phyloP scores from a whole-genome alignment of 768 basidiomycete genomes.

The Tricholoma saponaceum region DNA sequence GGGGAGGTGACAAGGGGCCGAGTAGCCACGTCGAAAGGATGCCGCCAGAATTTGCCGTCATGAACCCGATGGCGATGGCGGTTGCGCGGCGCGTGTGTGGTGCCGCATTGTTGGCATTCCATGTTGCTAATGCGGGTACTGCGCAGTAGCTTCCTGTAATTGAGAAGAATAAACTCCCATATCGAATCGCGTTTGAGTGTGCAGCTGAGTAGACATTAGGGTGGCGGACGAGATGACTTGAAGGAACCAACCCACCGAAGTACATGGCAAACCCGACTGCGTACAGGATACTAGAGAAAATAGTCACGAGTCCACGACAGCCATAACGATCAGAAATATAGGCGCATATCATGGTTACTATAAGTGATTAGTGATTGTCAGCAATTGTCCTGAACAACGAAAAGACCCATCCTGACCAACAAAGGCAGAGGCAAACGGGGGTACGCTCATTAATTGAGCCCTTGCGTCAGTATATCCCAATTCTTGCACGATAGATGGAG shows the following conservation, averaged over 20 bases:
- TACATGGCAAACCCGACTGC: slow-evolving; percentile 52
- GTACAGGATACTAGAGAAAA: slow-evolving; percentile 39
- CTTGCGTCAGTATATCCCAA: slow-evolving; percentile 51
- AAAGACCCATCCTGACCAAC: slow-evolving; percentile 30
- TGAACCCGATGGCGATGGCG: slow-evolving; percentile 53
- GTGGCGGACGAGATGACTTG: not conserved
- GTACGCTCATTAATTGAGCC: slow-evolving; percentile 62
- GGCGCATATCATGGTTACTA: slow-evolving; percentile 34
- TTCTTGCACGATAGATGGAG: slow-evolving; percentile 67
- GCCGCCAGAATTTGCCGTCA: slow-evolving; percentile 55
- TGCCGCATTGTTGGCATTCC: slow-evolving; percentile 59
- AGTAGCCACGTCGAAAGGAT: slow-evolving; percentile 61
- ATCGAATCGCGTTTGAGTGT: slow-evolving; percentile 35
- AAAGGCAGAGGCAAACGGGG: slow-evolving; percentile 49
- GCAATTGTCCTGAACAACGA: not conserved
- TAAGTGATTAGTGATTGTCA: not conserved
- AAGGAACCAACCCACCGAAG: slow-evolving; percentile 33
- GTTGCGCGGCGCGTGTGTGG: slow-evolving; percentile 57
- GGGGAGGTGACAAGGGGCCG: slow-evolving; percentile 45
- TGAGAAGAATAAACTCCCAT: slow-evolving; percentile 53
- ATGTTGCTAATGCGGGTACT: slow-evolving; percentile 51
- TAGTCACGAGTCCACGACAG: slow-evolving; percentile 44
- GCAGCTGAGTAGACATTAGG: slow-evolving; percentile 25
- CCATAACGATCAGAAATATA: slow-evolving; percentile 50
- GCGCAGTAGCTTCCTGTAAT: slow-evolving; percentile 47